These are phyloP conservation scores for Moesziomyces sp. DNA, from an alignment of 1,284 basidiomycete genomes.

Conservation along the genomic window DNA sequence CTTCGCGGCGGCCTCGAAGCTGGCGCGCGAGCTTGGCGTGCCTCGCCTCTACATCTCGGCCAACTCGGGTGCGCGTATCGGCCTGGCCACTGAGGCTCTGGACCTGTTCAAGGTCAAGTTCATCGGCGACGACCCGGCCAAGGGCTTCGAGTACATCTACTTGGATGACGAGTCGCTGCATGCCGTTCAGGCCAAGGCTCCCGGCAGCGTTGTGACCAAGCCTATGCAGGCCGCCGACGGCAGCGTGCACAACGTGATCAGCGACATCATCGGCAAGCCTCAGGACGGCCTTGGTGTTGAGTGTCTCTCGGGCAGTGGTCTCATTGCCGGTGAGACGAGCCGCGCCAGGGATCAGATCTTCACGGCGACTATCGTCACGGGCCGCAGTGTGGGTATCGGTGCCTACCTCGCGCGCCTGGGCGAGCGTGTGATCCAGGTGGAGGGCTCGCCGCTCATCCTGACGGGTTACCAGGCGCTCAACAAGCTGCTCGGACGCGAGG, in stretches of 20 bases:
- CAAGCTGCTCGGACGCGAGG: slow-evolving; percentile 98
- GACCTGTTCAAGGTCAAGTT: slow-evolving; percentile 91
- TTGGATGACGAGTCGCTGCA: slow-evolving; percentile 72
- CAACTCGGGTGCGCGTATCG: slow-evolving; percentile 97
- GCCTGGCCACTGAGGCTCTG: slow-evolving; percentile 91
- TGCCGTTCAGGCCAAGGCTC: slow-evolving; percentile 72
- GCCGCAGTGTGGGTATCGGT: slow-evolving; percentile 98
- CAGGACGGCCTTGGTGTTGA: slow-evolving; percentile 99
- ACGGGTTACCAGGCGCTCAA: slow-evolving; percentile 97
- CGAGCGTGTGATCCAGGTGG: slow-evolving; percentile 97
- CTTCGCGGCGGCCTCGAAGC: slow-evolving; percentile 94
- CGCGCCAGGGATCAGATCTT: slow-evolving; percentile 99
- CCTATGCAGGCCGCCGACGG: slow-evolving; percentile 83
- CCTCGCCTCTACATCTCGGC: slow-evolving; percentile 97
- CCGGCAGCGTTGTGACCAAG: slow-evolving; percentile 80
- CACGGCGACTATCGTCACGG: slow-evolving; percentile 98
- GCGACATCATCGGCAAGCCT: slow-evolving; percentile 87
- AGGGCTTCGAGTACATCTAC: slow-evolving; percentile 97
- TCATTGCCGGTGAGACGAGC: slow-evolving; percentile 98
- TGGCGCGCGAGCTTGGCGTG: slow-evolving; percentile 86
- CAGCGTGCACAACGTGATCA: slow-evolving; percentile 90
- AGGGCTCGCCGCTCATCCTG: slow-evolving; percentile 98
- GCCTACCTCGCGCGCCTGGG: slow-evolving; percentile 98
- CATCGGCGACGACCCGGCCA: slow-evolving; percentile 85
- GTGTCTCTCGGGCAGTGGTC: slow-evolving; percentile 91